Base-by-base conservation (phyloP, 2,329 filamentous ascomycete genomes). In the Fusarium torreyae region DNA sequence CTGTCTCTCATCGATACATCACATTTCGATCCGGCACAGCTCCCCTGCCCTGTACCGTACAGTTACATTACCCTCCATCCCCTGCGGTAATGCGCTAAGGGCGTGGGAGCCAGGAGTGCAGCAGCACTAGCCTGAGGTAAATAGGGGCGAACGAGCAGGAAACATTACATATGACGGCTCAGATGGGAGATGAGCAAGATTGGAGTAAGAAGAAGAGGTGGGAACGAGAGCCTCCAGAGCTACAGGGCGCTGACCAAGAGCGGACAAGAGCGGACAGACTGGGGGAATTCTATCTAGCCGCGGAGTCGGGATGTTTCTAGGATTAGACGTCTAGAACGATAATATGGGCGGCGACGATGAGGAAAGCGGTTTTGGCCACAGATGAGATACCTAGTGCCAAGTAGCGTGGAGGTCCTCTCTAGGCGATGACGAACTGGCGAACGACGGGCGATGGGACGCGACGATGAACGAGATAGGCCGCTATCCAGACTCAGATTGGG, bases 1-100 rank as follows among this genome's bases (percentile, higher is more conserved):
- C 26, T 58, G 53, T 50, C 61, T 71, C 50, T 69, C 54, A 57
- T 62, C 57, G 69, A 72, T 55, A 72, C 48, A 70, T 72, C 71
- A 74, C 61, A 74, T 69, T 68, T 74, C 66, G 54, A 73, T 69
- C 61, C 63, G 55, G 61, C 67, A 72, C 60, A 51, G 45, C 50
- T 58, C 50, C 70, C 66, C 58, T 55, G 45, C 52, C 53, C 15
- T 64, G 28, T 56, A 69, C 66, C 44, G 38, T 50, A 48, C 38
- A 63, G 53, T 59, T 39, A 42, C 53, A 65, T 65, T 52, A 39
- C 53, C 42, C 49, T 59, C 53, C 44, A 38, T 57, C 43, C 63
- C 67, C 69, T 69, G 64, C 46, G 57, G n/a, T 42, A 40, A 62
- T 52, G 31, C 62, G 53, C 57, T 56, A 65, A 50, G 56, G 50